phyloP scores from a whole-genome alignment of 2,329 filamentous ascomycete genomes.

The Juglanconis sp. region DNA sequence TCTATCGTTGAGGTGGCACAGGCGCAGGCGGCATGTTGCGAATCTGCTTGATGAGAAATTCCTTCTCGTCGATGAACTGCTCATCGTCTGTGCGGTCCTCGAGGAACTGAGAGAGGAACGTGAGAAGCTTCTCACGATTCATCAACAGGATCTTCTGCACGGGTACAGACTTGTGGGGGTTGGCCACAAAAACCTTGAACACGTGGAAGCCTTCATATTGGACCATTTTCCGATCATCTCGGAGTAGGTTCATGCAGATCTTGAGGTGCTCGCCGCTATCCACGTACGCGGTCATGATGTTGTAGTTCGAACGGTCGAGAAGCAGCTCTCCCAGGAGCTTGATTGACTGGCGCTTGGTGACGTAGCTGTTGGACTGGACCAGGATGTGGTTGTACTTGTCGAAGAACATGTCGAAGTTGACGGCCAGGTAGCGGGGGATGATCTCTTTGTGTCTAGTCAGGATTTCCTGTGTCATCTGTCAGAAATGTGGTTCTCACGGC shows the following conservation, averaged over 20 bases:
- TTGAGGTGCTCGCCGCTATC: conserved; percentile 94
- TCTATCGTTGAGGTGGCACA: conserved; percentile 46
- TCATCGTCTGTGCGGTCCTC: conserved; percentile 96
- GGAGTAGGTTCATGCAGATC: conserved; percentile 94
- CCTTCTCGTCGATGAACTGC: conserved; percentile 97
- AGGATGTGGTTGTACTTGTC: conserved; percentile 82
- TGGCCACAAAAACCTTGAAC: conserved; percentile 99
- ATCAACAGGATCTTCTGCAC: conserved; percentile 95
- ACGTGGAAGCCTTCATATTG: conserved; percentile 99
- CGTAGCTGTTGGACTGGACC: conserved; percentile 90
- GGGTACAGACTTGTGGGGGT: conserved; percentile 94
- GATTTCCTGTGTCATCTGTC: conserved; percentile 62
- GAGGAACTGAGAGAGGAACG: conserved; percentile 86
- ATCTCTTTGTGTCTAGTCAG: conserved; percentile 91
- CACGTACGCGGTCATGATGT: conserved; percentile 96
- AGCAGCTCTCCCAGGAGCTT: conserved; percentile 94
- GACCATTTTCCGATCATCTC: conserved; percentile 97
- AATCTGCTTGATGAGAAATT: conserved; percentile 95
- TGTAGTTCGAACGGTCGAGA: conserved; percentile 93
- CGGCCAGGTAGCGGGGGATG: conserved; percentile 80
- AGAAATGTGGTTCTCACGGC: background rate
- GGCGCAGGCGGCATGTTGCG: conserved; percentile 61
- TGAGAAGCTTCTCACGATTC: conserved; percentile 87
- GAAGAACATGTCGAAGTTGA: conserved; percentile 94
- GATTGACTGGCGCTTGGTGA: conserved; percentile 96